A percentile compares a stretch with the other conserved stretches of the same genome.
phyloP scores from a whole-genome alignment of 345 rosid species.

The Salix exigua region DNA sequence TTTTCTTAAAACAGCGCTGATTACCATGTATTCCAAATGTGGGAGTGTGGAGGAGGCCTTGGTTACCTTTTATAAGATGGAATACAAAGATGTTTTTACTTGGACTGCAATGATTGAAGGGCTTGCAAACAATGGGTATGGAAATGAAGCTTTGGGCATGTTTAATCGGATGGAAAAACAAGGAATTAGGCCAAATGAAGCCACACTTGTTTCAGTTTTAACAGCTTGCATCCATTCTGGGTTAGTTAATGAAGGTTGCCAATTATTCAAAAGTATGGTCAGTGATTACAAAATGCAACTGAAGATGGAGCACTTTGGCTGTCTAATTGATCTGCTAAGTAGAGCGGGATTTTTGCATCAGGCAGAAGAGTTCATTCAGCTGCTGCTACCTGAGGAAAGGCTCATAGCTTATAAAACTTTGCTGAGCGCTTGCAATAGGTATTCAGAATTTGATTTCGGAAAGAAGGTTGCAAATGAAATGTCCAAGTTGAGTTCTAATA shows the following conservation, averaged over 20 bases:
- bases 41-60: slow-evolving; percentile 26
- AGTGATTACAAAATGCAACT: slow-evolving; percentile 10
- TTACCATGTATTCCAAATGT: slow-evolving; percentile 30
- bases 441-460: slow-evolving; percentile 23
- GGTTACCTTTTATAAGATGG: slow-evolving; percentile 34
- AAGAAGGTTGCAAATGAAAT: slow-evolving; percentile 18
- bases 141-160: slow-evolving; percentile 9
- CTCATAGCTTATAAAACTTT: slow-evolving; percentile 11
- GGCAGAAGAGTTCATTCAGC: slow-evolving; percentile 22
- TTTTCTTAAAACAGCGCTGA: slow-evolving; percentile 25
- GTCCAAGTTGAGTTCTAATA: slow-evolving; percentile 3
- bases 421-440: slow-evolving; percentile 27
- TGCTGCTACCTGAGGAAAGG: slow-evolving; percentile 3
- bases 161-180: slow-evolving; percentile 23
- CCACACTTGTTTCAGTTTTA: slow-evolving; percentile 20
- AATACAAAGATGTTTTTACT: slow-evolving; percentile 18
- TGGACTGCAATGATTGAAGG: slow-evolving; percentile 34
- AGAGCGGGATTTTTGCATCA: slow-evolving; percentile 26
- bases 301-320: slow-evolving; percentile 25
- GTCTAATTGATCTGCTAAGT: slow-evolving; percentile 27
- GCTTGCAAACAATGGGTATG: slow-evolving; percentile 27
- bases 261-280: slow-evolving; percentile 17
- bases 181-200: slow-evolving; percentile 25
- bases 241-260: slow-evolving; percentile 16
- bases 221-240: slow-evolving; percentile 29